Conservation (phyloP, 345 rosid genomes). For the Heritiera fomes region DNA sequence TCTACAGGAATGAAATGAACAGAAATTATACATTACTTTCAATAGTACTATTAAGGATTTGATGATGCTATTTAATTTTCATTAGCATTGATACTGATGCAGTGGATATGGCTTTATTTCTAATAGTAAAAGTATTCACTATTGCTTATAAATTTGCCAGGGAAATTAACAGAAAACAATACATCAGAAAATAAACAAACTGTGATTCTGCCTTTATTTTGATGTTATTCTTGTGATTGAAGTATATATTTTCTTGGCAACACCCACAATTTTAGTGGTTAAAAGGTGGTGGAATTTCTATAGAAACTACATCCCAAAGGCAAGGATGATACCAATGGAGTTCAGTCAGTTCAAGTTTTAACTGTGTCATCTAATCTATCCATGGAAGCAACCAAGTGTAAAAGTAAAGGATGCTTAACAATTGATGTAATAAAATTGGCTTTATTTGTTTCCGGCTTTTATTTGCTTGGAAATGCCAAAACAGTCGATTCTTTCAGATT, state of each 20-base stretch:
- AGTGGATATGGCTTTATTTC: not conserved
- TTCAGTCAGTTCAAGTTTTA: not conserved
- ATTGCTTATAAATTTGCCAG: not conserved
- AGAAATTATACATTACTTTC: not conserved
- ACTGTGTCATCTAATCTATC: too few relatives aligned
- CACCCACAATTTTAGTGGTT: not conserved
- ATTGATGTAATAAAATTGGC: too few relatives aligned
- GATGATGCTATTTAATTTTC: not conserved
- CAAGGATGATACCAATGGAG: not conserved
- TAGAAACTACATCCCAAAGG: not conserved
- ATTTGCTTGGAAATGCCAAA: not conserved
- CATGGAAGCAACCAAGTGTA: too few relatives aligned
- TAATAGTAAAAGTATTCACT: not conserved
- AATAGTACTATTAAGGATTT: not conserved
- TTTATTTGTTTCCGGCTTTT: too few relatives aligned
- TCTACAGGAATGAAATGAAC: not conserved
- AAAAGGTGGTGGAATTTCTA: not conserved
- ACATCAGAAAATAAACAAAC: not conserved
- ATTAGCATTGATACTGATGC: not conserved
- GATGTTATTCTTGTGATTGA: not conserved
- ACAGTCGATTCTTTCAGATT: not conserved
- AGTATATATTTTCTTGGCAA: not conserved
- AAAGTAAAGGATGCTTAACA: not conserved
- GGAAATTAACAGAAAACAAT: not conserved
- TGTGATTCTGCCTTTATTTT: not conserved